Evolutionary conservation across 768 basidiomycete genomes (phyloP).

Genomic region (Cystobasidium ongulense): DNA sequence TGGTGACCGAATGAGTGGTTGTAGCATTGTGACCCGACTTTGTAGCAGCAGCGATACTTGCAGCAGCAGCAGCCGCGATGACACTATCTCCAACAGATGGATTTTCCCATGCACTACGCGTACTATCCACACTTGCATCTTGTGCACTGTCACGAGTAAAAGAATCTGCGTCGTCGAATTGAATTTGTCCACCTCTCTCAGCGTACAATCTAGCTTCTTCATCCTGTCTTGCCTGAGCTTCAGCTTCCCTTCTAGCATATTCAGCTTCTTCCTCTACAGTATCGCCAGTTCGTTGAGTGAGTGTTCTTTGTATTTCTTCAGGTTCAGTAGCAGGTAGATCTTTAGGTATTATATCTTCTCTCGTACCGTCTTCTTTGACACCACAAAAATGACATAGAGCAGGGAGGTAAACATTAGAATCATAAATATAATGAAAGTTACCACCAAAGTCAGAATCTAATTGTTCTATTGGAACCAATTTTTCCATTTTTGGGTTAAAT

Average conservation of each 20-base stretch:
- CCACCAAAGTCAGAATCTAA: constrained; percentile 79
- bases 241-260: not conserved
- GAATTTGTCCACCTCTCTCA: not conserved
- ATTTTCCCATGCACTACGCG: not conserved
- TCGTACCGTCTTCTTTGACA: constrained; percentile 21
- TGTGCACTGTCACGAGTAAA: too few species aligned
- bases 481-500: constrained; percentile 73
- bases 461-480: constrained; percentile 65
- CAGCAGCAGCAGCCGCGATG: not conserved
- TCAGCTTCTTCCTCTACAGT: not conserved
- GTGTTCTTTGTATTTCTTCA: constrained; percentile 2
- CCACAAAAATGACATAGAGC: constrained; percentile 32
- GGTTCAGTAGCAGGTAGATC: not conserved
- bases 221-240: not conserved
- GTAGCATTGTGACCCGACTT: not conserved
- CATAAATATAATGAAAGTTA: constrained; percentile 47
- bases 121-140: not conserved
- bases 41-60: not conserved
- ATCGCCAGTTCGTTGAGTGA: not conserved
- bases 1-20: not conserved
- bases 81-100: not conserved
- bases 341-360: constrained; percentile 22
- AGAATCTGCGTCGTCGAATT: not conserved
- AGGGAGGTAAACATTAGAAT: constrained; percentile 55
- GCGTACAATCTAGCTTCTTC: not conserved